phyloP scores from a whole-genome alignment of 768 basidiomycete species.

The Boletus sp. region DNA sequence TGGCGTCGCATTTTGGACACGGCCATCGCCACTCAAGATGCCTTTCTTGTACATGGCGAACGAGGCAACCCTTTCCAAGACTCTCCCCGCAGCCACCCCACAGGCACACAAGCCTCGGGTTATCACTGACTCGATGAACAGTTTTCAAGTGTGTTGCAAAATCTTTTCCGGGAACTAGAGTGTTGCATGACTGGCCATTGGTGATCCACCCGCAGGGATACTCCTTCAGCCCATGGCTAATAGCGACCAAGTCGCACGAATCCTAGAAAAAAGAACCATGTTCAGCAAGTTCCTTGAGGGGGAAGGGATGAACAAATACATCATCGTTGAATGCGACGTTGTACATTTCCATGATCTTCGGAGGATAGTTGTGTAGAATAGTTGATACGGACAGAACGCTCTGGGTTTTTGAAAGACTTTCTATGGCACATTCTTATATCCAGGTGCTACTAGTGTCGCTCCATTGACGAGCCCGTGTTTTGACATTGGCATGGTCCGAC shows the following conservation, averaged over 20 bases:
- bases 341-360: conserved; percentile 2
- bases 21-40: conserved; percentile 26
- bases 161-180: conserved; percentile 13
- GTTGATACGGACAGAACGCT: background rate
- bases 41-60: conserved; percentile 24
- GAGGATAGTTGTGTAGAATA: background rate
- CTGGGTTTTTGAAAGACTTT: background rate
- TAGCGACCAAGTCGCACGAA: conserved; percentile 6
- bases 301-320: background rate
- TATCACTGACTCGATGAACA: conserved; percentile 4
- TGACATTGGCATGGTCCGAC: conserved; percentile 18
- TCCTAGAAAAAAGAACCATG: conserved; percentile 3
- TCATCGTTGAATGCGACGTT: conserved; percentile 14
- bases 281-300: background rate
- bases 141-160: conserved; percentile 16
- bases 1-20: conserved; percentile 13
- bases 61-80: conserved; percentile 13
- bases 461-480: background rate
- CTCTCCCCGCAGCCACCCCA: conserved; percentile 20
- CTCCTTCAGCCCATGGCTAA: background rate
- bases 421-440: conserved; percentile 10
- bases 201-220: conserved; percentile 12
- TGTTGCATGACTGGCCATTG: conserved; percentile 12
- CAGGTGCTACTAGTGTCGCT: background rate
- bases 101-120: conserved; percentile 4